Base-by-base conservation (phyloP, 768 basidiomycete genomes). In the Tylopilus vinaceipallidus region DNA sequence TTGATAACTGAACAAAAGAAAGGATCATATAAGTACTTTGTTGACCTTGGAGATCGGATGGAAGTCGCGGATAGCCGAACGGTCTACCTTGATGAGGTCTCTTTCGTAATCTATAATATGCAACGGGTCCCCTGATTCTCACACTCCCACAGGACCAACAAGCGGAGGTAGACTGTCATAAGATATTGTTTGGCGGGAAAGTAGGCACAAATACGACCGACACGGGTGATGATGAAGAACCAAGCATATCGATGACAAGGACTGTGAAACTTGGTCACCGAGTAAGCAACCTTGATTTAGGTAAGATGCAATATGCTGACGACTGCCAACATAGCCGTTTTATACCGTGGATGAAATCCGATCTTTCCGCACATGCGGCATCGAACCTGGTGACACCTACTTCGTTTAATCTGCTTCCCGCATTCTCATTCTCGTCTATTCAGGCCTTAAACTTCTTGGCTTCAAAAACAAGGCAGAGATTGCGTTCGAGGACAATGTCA, bases 381-480 rank as follows among this genome's bases (percentile, higher is more conserved):
- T 89, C 22, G 78, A 87, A 57, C 87, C 93, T 53, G 80, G 91
- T 89, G 39, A 55, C 41, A 75, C 63, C 11, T 33, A 19, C 13
- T 12, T 29, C 12, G 6, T 19, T 42, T 12, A 11, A 30, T 13
- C 1, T 20, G 19, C 20, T 11, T 30, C 26, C 49, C 43, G 3
- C 14, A 42, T 42, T 9, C 22, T 17, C 14, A 52, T 29, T 22
- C 17, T 40, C 26, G 22, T 5, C 19, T 13, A 3, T 42, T 23
- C 50, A 91, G 92, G 85, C 11, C 80, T 99, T 63, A 93, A 87
- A 66, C 82, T 99, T 5, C 82, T 99, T 23, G 97, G 97, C 5
- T 98, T 98, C 75, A 93, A 94, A 64, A 75, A 86, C 45, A 77
- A 76, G 12, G 68, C 67, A 6, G 77, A 86, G 55, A 76, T 98